Evolutionary conservation across 2,329 filamentous ascomycete species (phyloP), one percentile per base, ranked within the genome.

Genomic region (Aspergillus sp.): DNA sequence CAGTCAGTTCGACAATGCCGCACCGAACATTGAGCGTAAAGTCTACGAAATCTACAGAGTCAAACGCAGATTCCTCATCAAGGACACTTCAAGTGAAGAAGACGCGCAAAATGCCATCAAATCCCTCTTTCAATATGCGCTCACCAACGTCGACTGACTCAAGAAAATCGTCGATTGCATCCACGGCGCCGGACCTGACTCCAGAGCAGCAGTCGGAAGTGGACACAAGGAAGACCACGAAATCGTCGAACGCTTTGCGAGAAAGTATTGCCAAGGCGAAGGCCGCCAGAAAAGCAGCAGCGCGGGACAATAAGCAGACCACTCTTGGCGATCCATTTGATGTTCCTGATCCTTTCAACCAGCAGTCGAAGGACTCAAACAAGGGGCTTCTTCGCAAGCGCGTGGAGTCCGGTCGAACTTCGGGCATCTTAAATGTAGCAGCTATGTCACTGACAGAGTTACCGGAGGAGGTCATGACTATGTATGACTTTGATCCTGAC

Each of bases 211-310:
- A 61, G 19, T 44, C 56, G 3, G 61, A 63, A 40, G 44, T 44
- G 26, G 68, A 71, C 48, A 59, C 66, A 9, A 63, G 66, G 33
- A 77, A 72, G 48, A 65, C 65, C 1, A 68, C 72, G 4, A 93
- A 86, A 57, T 89, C 89, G 0, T 96, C 91, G 0, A 74, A 79
- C 10, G 83, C 89, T 0, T 70, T 98, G 9, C 81, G 93, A 32
- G 88, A 96, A 44, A 90, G 93, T 45, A 96, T 97, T 52, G 88
- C 90, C 34, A 91, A 90, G 57, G 91, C 93, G 1, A 94, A 91
- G 62, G 89, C 89, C 2, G 86, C 88, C 2, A 85, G 81, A 47
- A 79, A 81, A 51, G 82, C 79, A 7, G 64, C 65, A 4, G 61
- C 52, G 44, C 59, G 60, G 46, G 68, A 60, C 49, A 61, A 53